A percentile compares a stretch with the other conserved stretches of the same genome.
These are phyloP conservation scores for Geranium incanum DNA, from an alignment of 441 rosid genomes.

Conservation along the genomic window DNA sequence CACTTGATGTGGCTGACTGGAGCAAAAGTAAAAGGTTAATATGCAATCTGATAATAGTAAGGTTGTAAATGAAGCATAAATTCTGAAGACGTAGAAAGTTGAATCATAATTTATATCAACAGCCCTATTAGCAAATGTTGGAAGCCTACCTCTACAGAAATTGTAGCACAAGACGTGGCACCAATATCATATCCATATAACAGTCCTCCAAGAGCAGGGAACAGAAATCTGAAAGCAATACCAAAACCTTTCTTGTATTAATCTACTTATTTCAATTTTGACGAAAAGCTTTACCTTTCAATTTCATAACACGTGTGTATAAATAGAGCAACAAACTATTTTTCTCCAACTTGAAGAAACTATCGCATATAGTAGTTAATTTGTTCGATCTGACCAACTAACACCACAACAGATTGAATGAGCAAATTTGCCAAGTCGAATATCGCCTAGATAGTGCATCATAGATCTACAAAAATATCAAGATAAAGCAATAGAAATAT, in stretches of 20 bases:
- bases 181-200: conserved; percentile 95
- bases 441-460: neutral
- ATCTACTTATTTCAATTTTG: neutral
- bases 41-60: conserved; percentile 9
- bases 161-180: conserved; percentile 84
- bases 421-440: neutral
- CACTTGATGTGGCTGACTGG: conserved; percentile 77
- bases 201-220: conserved; percentile 93
- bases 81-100: neutral
- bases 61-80: neutral
- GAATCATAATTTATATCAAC: neutral
- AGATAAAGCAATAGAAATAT: neutral
- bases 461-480: neutral
- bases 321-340: neutral
- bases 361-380: neutral
- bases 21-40: conserved; percentile 21
- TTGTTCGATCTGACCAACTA: neutral
- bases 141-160: conserved; percentile 55
- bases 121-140: neutral
- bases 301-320: neutral
- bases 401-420: neutral
- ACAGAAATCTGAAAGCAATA: conserved; percentile 62
- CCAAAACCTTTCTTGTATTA: neutral
- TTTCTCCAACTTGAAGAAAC: neutral
- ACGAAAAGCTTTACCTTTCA: neutral